phyloP scores from a whole-genome alignment of 257 asterid genomes.

The Petunia axillaris region DNA sequence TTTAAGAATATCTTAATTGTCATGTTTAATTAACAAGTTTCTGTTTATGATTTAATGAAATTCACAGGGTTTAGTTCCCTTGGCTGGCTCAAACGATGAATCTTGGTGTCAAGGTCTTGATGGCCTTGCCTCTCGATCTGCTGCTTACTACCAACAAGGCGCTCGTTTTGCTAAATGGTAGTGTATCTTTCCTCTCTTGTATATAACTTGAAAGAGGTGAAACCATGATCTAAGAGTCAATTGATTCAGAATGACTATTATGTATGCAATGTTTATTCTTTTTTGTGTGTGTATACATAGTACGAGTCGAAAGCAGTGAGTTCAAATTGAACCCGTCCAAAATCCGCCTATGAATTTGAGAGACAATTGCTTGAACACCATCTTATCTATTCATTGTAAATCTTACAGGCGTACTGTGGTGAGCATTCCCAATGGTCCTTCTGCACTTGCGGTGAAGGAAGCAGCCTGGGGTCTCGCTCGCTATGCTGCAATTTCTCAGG shows the following conservation, averaged over 20 bases:
- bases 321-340: too few species aligned
- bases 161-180: conserved; percentile 81
- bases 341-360: background rate
- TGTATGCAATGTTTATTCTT: too few species aligned
- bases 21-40: background rate
- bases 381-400: background rate
- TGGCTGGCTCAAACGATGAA: conserved; percentile 73
- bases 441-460: conserved; percentile 78
- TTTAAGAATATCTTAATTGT: background rate
- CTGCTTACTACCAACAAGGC: conserved; percentile 82
- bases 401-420: conserved; percentile 70
- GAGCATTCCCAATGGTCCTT: conserved; percentile 78
- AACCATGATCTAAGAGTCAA: background rate
- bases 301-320: too few species aligned
- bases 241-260: too few species aligned
- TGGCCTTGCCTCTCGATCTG: conserved; percentile 81
- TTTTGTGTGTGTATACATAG: too few species aligned
- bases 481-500: conserved; percentile 82
- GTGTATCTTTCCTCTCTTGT: background rate
- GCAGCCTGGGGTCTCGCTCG: conserved; percentile 94
- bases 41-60: background rate
- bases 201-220: background rate
- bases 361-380: background rate
- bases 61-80: conserved; percentile 73
- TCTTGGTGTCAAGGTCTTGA: conserved; percentile 93